These are phyloP conservation scores for Geranium incanum DNA, from an alignment of 441 rosid genomes.

Conservation along the genomic window DNA sequence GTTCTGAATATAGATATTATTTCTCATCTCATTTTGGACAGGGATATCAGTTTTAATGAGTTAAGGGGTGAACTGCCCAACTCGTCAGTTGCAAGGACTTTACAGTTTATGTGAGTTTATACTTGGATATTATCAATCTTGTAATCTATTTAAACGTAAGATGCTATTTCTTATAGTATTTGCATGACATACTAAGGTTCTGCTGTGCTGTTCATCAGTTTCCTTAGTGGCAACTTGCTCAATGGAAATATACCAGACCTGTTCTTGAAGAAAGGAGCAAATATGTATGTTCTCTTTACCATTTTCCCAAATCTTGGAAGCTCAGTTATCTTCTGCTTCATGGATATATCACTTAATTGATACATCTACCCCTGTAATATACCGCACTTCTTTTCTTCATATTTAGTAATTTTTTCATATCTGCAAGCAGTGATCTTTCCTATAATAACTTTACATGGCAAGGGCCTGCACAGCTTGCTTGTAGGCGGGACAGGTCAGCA, in stretches of 20 bases:
- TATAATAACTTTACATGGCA: slow-evolving; percentile 70
- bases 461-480: slow-evolving; percentile 51
- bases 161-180: not conserved
- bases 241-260: slow-evolving; percentile 59
- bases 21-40: slow-evolving; percentile 26
- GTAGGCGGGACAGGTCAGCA: slow-evolving; percentile 55
- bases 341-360: not conserved
- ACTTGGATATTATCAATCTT: not conserved
- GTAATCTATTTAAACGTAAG: not conserved
- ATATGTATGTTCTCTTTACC: slow-evolving; percentile 45
- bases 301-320: not conserved
- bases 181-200: slow-evolving; percentile 11
- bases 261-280: slow-evolving; percentile 55
- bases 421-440: slow-evolving; percentile 70
- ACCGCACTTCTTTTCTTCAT: not conserved
- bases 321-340: not conserved
- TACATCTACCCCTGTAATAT: not conserved
- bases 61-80: slow-evolving; percentile 51
- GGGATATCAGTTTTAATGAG: slow-evolving; percentile 85
- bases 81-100: slow-evolving; percentile 24
- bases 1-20: not conserved
- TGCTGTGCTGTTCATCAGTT: slow-evolving; percentile 35
- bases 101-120: slow-evolving; percentile 49
- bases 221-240: slow-evolving; percentile 54
- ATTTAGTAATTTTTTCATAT: slow-evolving; percentile 2